phyloP scores from a whole-genome alignment of 139 green algal genomes.

The Gonium pectorale region DNA sequence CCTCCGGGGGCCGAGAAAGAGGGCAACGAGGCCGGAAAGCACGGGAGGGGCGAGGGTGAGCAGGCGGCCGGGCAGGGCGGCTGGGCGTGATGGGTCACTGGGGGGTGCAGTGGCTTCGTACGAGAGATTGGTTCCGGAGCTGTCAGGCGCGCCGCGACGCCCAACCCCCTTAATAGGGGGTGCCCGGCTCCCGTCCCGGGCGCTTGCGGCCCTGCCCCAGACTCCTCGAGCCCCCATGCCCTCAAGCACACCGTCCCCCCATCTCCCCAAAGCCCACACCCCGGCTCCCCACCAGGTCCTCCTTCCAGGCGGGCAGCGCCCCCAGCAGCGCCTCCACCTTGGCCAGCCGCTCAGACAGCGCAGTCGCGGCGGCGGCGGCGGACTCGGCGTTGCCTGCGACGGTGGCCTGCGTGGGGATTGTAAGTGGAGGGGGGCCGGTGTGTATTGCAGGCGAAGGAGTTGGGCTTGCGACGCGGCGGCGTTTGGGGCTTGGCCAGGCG shows the following conservation, averaged over 20 bases:
- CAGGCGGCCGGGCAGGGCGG: too few species aligned
- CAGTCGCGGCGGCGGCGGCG: not conserved
- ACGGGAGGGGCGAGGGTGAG: too few species aligned
- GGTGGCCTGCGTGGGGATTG: not conserved
- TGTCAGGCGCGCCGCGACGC: too few species aligned
- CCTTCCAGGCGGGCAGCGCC: constrained; percentile 60
- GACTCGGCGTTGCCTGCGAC: constrained; percentile 1
- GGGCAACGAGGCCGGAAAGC: too few species aligned
- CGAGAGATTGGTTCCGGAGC: too few species aligned
- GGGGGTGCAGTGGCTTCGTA: too few species aligned
- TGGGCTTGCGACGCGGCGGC: not conserved
- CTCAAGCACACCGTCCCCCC: not conserved
- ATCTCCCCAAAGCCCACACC: not conserved
- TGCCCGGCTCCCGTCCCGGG: not conserved
- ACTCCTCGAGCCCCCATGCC: not conserved
- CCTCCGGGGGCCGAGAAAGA: too few species aligned
- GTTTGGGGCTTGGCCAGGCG: not conserved
- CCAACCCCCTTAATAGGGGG: not conserved
- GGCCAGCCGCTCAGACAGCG: constrained; percentile 46
- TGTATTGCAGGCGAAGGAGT: not conserved
- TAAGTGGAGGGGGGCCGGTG: not conserved
- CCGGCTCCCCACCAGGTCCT: constrained; percentile 51
- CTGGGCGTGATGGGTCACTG: too few species aligned
- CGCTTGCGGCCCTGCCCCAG: not conserved
- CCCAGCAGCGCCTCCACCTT: constrained; percentile 52